These are phyloP conservation scores for Chloris gayana DNA, from an alignment of 176 grass and related monocot species.

Conservation along the genomic window DNA sequence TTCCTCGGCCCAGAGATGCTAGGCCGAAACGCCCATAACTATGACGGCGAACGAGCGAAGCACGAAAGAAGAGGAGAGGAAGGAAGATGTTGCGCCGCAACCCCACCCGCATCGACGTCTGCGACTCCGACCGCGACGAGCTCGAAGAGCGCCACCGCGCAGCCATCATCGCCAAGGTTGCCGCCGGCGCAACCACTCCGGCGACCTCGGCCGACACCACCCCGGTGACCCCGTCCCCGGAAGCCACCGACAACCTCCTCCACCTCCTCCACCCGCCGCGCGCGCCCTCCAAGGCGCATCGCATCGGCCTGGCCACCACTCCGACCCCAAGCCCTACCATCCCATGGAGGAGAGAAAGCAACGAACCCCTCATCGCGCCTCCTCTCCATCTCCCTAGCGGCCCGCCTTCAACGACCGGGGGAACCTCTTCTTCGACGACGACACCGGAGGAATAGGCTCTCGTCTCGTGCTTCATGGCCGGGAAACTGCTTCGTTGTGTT, in stretches of 20 bases:
- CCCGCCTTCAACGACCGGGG: background rate
- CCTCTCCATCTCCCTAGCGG: background rate
- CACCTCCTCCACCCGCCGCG: background rate
- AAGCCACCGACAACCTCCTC: background rate
- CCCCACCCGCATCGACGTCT: constrained; percentile 20
- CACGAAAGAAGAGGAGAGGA: background rate
- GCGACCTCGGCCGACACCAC: background rate
- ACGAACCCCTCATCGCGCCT: background rate
- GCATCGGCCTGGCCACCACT: background rate
- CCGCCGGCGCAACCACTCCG: background rate
- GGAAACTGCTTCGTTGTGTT: background rate
- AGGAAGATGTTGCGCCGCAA: constrained; percentile 8
- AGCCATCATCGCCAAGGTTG: background rate
- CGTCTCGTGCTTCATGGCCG: background rate
- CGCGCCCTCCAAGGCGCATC: background rate
- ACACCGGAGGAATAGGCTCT: background rate
- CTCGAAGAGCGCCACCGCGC: background rate
- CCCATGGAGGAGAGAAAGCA: background rate
- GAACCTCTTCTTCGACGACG: background rate
- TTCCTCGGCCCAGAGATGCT: too few relatives aligned
- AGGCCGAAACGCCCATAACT: too few relatives aligned
- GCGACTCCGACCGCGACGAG: background rate
- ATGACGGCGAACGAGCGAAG: too few relatives aligned
- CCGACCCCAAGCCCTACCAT: background rate
- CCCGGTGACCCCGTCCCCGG: background rate